Evolutionary conservation across 2,329 filamentous ascomycete species (phyloP).

Genomic region (Coniochaeta ligniaria): DNA sequence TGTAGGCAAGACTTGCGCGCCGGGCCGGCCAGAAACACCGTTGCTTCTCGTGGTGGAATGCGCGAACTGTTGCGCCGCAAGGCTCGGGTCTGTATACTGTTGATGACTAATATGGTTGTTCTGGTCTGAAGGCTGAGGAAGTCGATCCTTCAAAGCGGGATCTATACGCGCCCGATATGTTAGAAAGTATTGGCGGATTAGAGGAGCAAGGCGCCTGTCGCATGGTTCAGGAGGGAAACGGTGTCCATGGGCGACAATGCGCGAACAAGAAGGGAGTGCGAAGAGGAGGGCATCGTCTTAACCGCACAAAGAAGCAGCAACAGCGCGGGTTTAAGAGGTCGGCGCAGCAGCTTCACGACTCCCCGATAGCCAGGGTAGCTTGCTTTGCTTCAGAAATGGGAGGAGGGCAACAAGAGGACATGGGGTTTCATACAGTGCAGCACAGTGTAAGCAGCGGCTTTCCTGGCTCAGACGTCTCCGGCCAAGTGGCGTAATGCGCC

Average conservation of each 20-base stretch:
- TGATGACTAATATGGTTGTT: constrained; percentile 2
- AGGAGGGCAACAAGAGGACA: not conserved
- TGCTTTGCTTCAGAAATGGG: not conserved
- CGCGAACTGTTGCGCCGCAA: constrained; percentile 4
- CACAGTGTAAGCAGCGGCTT: not conserved
- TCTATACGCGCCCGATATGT: not conserved
- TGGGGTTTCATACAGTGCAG: not conserved
- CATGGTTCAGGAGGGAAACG: not conserved
- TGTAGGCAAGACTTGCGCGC: constrained; percentile 9
- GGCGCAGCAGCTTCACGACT: not conserved
- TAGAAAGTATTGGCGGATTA: not conserved
- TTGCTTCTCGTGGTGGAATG: not conserved
- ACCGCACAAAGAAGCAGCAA: not conserved
- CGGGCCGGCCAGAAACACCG: constrained; percentile 3
- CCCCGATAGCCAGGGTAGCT: not conserved
- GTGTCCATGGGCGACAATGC: not conserved
- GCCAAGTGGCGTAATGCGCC: not conserved
- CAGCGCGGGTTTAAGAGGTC: not conserved
- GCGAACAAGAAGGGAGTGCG: not conserved
- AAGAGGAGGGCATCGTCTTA: not conserved
- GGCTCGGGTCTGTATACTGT: constrained; percentile 3
- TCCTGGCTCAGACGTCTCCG: not conserved
- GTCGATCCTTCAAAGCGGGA: not conserved
- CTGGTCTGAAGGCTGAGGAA: not conserved
- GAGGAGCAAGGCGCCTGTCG: not conserved